Base-by-base conservation (phyloP, 75 land plant genomes). In the Azolla pinnata region DNA sequence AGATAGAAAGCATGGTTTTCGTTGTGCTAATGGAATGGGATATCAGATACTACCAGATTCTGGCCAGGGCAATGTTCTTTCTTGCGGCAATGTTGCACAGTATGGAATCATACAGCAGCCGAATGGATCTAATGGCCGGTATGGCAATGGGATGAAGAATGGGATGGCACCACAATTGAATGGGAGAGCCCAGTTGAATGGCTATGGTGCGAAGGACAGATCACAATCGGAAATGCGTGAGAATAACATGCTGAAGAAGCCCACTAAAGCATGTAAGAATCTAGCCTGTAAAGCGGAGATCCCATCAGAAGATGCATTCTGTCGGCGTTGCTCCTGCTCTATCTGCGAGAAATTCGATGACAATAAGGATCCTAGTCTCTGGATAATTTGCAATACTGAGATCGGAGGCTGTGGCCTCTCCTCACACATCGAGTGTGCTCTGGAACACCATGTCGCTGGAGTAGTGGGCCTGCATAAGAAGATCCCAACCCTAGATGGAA, bases 311-410 rank as follows among this genome's bases (percentile, higher is more conserved):
- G 86, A 77, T 59, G 29, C 34, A 1, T 88, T 88, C 60, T 88
- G 95, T 64, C 82, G 68, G 68, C 60, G 95, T 29, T 88, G 95
- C 68, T 85, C 95, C 16, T 88, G 95, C 65, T 88, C 90, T 67
- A 77, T 88, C 17, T 88, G 95, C 59, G 31, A 65, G 44, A 38
- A 72, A 61, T 88, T 71, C 56, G 95, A 88, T 75, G 95, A 88
- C 51, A 88, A 88, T 55, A 88, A 88, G 67, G 95, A 88, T 55
- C 95, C 95, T 19, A 82, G 95, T 54, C 61, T 88, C 28, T 88
- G 95, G 95, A 57, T 88, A 23, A 57, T 64, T 56, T 88, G 95
- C 54, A 63, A 59, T 56, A 67, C 79, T 12, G 91, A 87, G 25
- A 82, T 67, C 18, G 62, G 67, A 5, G 73, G 82, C 0, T 88